Evolutionary conservation across 2,329 filamentous ascomycete genomes (phyloP).

Genomic region (Pseudogymnoascus sp.): DNA sequence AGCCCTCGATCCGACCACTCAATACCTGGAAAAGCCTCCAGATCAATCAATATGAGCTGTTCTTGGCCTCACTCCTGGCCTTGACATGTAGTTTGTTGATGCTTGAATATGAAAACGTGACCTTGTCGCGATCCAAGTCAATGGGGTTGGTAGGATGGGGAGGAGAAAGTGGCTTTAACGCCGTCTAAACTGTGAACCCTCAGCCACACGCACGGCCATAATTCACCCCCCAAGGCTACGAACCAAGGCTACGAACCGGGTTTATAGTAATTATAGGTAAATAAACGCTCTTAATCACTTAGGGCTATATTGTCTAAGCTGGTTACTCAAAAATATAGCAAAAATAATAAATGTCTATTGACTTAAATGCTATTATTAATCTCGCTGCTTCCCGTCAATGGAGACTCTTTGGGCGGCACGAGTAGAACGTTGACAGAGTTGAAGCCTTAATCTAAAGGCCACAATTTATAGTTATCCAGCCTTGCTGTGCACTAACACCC

Average conservation of each 20-base stretch:
- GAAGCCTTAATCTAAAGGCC: neutral
- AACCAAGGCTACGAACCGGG: neutral
- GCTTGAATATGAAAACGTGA: slow-evolving; percentile 1
- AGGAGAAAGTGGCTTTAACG: neutral
- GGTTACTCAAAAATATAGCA: neutral
- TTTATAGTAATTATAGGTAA: neutral
- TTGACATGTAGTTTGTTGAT: neutral
- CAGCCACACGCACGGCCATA: neutral
- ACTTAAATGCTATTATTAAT: neutral
- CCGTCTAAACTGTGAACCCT: neutral
- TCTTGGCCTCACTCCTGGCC: neutral
- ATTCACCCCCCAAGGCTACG: neutral
- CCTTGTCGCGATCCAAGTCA: neutral
- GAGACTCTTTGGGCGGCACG: neutral
- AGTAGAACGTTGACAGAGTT: neutral
- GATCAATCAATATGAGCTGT: neutral
- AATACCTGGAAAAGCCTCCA: neutral
- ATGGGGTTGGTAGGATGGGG: neutral
- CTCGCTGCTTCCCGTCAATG: neutral
- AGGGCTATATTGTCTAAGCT: neutral
- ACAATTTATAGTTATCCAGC: neutral
- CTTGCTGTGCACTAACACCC: neutral
- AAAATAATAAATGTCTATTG: neutral
- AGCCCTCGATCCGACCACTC: neutral
- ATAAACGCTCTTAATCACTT: neutral